A percentile compares a stretch with the other conserved stretches of the same genome.
Conservation (phyloP, 2,329 filamentous ascomycete species). For the Epichloe baconii region DNA sequence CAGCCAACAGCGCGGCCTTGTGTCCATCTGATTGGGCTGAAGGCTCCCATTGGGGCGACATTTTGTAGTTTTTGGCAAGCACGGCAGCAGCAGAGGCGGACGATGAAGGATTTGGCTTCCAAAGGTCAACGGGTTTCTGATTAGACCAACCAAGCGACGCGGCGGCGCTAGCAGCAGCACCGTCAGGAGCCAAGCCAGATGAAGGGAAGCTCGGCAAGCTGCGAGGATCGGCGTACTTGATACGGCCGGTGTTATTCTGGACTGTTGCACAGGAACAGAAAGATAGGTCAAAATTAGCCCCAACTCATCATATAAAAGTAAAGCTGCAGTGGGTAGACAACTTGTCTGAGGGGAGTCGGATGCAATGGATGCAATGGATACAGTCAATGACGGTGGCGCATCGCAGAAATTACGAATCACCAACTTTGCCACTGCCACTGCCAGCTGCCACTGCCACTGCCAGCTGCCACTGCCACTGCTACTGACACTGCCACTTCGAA, state of each 20-base stretch:
- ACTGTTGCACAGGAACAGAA: neutral
- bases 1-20: conserved; percentile 60
- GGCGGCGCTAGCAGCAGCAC: conserved; percentile 58
- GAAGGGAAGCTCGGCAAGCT: conserved; percentile 66
- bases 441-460: neutral
- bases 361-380: neutral
- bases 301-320: neutral
- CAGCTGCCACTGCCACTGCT: neutral
- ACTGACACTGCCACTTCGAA: neutral
- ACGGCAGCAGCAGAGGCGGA: conserved; percentile 34
- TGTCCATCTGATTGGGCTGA: conserved; percentile 52
- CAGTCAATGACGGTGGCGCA: neutral
- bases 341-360: neutral
- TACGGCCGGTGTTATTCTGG: conserved; percentile 23
- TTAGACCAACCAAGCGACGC: conserved; percentile 62
- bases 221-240: conserved; percentile 60
- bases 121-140: conserved; percentile 50
- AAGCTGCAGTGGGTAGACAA: neutral
- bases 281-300: neutral
- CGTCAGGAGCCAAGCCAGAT: conserved; percentile 41
- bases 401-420: neutral
- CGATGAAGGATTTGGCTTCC: conserved; percentile 48
- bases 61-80: conserved; percentile 29
- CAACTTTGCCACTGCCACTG: neutral
- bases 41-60: conserved; percentile 45